These are phyloP conservation scores for Obelidium mucronatum DNA, from an alignment of 192 early-diverging fungal species.

Conservation along the genomic window DNA sequence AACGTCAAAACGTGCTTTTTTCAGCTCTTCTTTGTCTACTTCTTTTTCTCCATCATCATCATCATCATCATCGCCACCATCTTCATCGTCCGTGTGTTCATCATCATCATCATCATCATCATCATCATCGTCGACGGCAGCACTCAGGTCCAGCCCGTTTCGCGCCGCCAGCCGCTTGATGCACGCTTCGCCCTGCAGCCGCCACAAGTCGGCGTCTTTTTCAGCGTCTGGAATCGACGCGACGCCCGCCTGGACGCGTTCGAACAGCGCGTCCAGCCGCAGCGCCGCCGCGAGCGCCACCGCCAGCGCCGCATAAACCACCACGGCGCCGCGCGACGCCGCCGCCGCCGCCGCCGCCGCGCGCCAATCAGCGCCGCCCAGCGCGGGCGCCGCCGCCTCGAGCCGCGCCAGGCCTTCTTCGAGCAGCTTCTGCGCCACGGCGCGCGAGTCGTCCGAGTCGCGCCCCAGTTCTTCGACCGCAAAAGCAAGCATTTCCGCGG, in stretches of 20 bases:
- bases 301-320: background rate
- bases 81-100: too few relatives aligned
- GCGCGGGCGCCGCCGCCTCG: background rate
- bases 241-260: background rate
- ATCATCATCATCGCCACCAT: background rate
- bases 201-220: background rate
- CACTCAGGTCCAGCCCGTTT: background rate
- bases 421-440: background rate
- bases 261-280: background rate
- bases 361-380: background rate
- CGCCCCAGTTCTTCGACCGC: background rate
- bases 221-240: background rate
- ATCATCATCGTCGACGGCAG: background rate
- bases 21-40: background rate
- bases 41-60: background rate
- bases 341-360: background rate
- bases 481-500: background rate
- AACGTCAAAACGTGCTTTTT: background rate
- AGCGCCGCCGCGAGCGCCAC: background rate
- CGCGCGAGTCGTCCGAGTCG: constrained; percentile 11
- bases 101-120: background rate
- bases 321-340: background rate
- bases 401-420: background rate
- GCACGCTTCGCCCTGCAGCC: background rate
- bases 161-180: background rate